Percentiles rank a stretch among this genome's conserved stretches.
Conservation (phyloP, 352 stramenopile genomes). For the Aphanomyces stellatus region DNA sequence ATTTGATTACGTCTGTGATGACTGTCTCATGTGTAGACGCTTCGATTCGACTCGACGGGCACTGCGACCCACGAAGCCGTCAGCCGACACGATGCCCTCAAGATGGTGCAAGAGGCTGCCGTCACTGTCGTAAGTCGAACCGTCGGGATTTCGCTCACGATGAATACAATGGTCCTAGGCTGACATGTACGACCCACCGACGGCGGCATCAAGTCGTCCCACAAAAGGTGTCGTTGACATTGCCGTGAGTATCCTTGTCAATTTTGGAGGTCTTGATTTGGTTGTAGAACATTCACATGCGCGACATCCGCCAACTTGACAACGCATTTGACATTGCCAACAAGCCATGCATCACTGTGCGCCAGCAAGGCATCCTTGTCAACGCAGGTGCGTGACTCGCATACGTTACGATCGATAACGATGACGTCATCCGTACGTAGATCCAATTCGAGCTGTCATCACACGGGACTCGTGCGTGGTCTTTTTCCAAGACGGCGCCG, state of each 20-base stretch:
- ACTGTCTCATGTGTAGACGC: constrained; percentile 14
- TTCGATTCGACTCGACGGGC: constrained; percentile 44
- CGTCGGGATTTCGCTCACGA: no score
- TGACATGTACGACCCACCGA: no score
- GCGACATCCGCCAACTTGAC: constrained; percentile 68
- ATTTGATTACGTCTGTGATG: no score
- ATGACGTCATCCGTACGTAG: no score
- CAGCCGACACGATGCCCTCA: constrained; percentile 42
- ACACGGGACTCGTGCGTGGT: constrained; percentile 54
- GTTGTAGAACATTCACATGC: constrained; percentile 55
- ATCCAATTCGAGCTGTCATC: constrained; percentile 63
- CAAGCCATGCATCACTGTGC: constrained; percentile 62
- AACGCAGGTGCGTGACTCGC: constrained; percentile 65
- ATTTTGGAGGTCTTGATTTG: not conserved
- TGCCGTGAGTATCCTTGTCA: not conserved
- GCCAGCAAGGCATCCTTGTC: constrained; percentile 65
- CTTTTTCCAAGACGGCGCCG: constrained; percentile 32
- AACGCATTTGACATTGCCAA: constrained; percentile 65
- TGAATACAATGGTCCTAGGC: no score
- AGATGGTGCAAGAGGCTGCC: constrained; percentile 45
- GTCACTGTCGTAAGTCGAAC: constrained; percentile 19
- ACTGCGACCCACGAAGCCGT: constrained; percentile 46
- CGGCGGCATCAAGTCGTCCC: not conserved
- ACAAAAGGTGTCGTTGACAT: constrained; percentile 12
- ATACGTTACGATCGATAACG: no score